Evolutionary conservation across 805 yeast genomes (phyloP).

Genomic region (Scheffersomyces coipomensis): DNA sequence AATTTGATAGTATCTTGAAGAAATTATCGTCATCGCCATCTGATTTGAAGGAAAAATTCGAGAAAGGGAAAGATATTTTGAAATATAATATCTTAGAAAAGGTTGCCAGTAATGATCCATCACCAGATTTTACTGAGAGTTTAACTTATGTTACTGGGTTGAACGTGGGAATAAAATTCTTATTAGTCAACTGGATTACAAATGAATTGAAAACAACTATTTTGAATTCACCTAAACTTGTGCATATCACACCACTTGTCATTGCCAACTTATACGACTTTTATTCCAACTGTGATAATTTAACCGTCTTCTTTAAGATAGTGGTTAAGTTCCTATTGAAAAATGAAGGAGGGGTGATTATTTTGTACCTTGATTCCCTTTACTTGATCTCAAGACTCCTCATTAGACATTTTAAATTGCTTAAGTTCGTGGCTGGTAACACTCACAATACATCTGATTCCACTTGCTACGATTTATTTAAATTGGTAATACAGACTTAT

Average conservation of each 20-base stretch:
- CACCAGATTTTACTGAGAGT: slow-evolving; percentile 9
- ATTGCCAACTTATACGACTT: slow-evolving; percentile 31
- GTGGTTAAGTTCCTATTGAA: slow-evolving; percentile 30
- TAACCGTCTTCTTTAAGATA: slow-evolving; percentile 39
- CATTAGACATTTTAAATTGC: slow-evolving; percentile 29
- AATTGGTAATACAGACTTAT: slow-evolving; percentile 29
- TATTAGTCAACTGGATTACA: slow-evolving; percentile 49
- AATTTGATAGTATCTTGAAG: slow-evolving; percentile 54
- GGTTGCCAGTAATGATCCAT: slow-evolving; percentile 18
- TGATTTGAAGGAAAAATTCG: slow-evolving; percentile 33
- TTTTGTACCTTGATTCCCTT: slow-evolving; percentile 41
- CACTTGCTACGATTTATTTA: slow-evolving; percentile 35
- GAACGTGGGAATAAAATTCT: slow-evolving; percentile 44
- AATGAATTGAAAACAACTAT: slow-evolving; percentile 36
- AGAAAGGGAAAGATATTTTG: slow-evolving; percentile 33
- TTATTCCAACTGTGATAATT: slow-evolving; percentile 37
- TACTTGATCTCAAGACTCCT: slow-evolving; percentile 31
- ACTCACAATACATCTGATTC: slow-evolving; percentile 17
- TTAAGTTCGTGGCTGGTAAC: slow-evolving; percentile 30
- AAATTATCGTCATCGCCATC: slow-evolving; percentile 40
- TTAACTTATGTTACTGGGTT: slow-evolving; percentile 13
- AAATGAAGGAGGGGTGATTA: slow-evolving; percentile 40
- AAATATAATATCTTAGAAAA: slow-evolving; percentile 31
- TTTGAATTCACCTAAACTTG: slow-evolving; percentile 30
- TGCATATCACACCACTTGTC: slow-evolving; percentile 31